Conservation (phyloP, 139 green algal genomes). For the Picochlorum sp. region DNA sequence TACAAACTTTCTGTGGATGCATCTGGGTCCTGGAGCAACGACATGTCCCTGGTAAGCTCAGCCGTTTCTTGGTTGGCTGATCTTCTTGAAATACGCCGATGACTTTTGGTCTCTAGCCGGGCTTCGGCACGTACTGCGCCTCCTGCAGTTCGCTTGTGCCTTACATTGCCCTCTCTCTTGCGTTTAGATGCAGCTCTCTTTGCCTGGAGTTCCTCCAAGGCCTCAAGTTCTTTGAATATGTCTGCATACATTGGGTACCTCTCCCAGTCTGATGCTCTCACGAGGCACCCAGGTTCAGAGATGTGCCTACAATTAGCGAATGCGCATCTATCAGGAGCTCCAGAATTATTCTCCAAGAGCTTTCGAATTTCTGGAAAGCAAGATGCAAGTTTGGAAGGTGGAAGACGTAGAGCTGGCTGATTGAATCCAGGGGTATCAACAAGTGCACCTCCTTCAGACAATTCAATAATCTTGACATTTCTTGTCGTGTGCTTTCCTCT, state of each 20-base stretch:
- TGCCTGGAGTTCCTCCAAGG: slow-evolving; percentile 27
- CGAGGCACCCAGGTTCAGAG: slow-evolving; percentile 71
- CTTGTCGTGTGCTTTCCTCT: slow-evolving; percentile 89
- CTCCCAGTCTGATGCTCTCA: slow-evolving; percentile 50
- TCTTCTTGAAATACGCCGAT: slow-evolving; percentile 40
- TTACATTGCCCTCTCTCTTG: slow-evolving; percentile 42
- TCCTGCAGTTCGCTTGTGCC: slow-evolving; percentile 46
- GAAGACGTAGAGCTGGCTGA: slow-evolving; percentile 47
- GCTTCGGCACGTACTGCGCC: slow-evolving; percentile 55
- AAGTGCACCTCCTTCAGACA: slow-evolving; percentile 55
- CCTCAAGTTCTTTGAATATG: slow-evolving; percentile 49
- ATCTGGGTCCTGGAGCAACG: too few species aligned
- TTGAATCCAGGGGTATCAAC: slow-evolving; percentile 91
- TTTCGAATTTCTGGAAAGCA: slow-evolving; percentile 51
- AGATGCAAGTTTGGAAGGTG: slow-evolving; percentile 18
- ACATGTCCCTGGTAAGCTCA: too few species aligned
- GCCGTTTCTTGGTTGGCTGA: slow-evolving; percentile 21
- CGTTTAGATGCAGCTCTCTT: slow-evolving; percentile 26
- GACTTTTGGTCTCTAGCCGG: slow-evolving; percentile 56
- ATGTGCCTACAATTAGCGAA: slow-evolving; percentile 85
- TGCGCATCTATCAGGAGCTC: neutral
- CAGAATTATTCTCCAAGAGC: slow-evolving; percentile 5
- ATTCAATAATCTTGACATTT: slow-evolving; percentile 60
- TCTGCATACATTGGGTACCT: slow-evolving; percentile 67
- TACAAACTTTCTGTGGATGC: too few species aligned